Percentiles rank a stretch among this genome's conserved stretches.
Evolutionary conservation across 768 basidiomycete genomes (phyloP).

Genomic region (Collybiopsis confluens): DNA sequence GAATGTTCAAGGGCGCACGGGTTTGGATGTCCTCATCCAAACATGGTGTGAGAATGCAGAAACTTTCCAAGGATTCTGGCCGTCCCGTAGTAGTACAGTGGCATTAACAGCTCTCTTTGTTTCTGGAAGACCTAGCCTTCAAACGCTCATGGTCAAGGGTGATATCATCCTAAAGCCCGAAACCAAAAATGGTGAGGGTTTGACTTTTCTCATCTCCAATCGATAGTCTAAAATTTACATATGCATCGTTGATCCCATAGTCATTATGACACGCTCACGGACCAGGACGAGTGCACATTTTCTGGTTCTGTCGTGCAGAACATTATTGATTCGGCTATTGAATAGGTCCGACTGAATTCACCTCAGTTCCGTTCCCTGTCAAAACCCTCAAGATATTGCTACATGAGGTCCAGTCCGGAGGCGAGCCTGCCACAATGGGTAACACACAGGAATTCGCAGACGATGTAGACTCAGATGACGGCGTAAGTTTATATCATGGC

Average conservation of each 20-base stretch:
- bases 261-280: conserved; percentile 94
- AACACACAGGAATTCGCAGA: conserved; percentile 47
- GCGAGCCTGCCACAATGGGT: conserved; percentile 61
- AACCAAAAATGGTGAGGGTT: conserved; percentile 71
- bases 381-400: conserved; percentile 90
- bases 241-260: conserved; percentile 39
- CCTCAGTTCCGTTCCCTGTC: conserved; percentile 80
- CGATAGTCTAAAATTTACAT: conserved; percentile 8
- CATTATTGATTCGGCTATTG: conserved; percentile 8
- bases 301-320: conserved; percentile 10
- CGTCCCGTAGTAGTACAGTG: conserved; percentile 78
- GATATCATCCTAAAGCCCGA: conserved; percentile 83
- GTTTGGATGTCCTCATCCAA: conserved; percentile 82
- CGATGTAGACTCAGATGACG: conserved; percentile 74
- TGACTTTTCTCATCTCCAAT: conserved; percentile 9
- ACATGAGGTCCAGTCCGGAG: conserved; percentile 76
- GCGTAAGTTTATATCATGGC: conserved; percentile 43
- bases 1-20: conserved; percentile 53
- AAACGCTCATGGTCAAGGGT: conserved; percentile 77
- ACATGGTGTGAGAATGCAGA: conserved; percentile 95
- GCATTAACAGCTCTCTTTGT: conserved; percentile 74
- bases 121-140: conserved; percentile 62
- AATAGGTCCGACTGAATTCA: conserved; percentile 83
- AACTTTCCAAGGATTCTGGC: conserved; percentile 95
- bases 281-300: conserved; percentile 73